A percentile compares a stretch with the other conserved stretches of the same genome.
phyloP scores from a whole-genome alignment of 2,329 filamentous ascomycete species.

The Clonostachys byssicola region DNA sequence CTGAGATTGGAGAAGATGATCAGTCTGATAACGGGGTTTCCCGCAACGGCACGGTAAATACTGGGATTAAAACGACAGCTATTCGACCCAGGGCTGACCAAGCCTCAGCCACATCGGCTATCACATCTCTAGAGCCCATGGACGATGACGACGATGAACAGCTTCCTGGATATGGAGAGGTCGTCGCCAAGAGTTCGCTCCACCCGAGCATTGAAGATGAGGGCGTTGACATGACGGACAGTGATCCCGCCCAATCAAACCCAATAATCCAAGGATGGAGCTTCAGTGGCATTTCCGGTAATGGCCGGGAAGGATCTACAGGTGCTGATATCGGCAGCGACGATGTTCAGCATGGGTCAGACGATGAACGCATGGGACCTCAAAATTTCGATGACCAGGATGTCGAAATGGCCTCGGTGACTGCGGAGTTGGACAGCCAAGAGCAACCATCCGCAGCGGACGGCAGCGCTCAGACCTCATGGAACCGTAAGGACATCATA shows the following conservation, averaged over 20 bases:
- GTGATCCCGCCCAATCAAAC: constrained; percentile 20
- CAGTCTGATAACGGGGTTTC: constrained; percentile 81
- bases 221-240: constrained; percentile 32
- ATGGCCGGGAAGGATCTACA: neutral
- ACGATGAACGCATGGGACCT: constrained; percentile 17
- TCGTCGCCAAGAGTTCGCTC: constrained; percentile 11
- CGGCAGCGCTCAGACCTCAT: neutral
- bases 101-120: constrained; percentile 36
- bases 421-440: neutral
- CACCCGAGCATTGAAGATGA: constrained; percentile 46
- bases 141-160: constrained; percentile 20
- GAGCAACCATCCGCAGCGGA: neutral
- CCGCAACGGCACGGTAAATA: constrained; percentile 89
- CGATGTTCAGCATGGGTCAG: constrained; percentile 34
- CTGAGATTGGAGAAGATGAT: constrained; percentile 71
- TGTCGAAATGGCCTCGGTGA: constrained; percentile 17
- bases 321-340: constrained; percentile 26
- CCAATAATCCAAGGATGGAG: constrained; percentile 25
- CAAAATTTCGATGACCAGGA: constrained; percentile 3
- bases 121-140: constrained; percentile 14
- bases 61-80: constrained; percentile 73
- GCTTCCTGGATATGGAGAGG: constrained; percentile 21
- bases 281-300: constrained; percentile 25
- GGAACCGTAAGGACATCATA: constrained; percentile 21
- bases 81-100: constrained; percentile 61